Evolutionary conservation across 495 filamentous ascomycete species (phyloP), one percentile per base, ranked within the genome.

Genomic region (Pseudevernia furfuracea): DNA sequence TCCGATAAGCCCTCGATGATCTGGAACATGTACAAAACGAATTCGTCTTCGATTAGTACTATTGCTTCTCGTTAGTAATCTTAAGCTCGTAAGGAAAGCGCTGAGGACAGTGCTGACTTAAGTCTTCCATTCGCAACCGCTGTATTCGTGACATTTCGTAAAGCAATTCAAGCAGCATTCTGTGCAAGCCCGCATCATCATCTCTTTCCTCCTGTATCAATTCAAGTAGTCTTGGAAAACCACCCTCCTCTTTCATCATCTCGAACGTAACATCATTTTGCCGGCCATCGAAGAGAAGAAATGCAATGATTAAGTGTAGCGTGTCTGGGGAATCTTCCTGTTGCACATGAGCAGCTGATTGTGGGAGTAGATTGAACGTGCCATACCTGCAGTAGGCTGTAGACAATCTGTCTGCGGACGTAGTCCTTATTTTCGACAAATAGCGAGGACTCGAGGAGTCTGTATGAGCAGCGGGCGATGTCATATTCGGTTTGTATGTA

Each of bases 131-230:
- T 66, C 84, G 86, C 25, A 98, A 72, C 57, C 86, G 80, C 76
- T 97, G 93, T 73, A 97, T 91, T 58, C 95, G 84, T 49, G 90
- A 95, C 90, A 97, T 96, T 79, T 97, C 94, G 74, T 96, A 98
- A 68, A 97, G 80, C 64, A 98, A 77, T 75, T 97, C 89, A 75
- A 98, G 80, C 36, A 96, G 78, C 39, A 91, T 76, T 37, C 88
- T 82, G 79, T 96, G 92, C 63, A 97, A 78, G 56, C 86, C 82
- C 21, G 81, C 77, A 71, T 92, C 88, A 48, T 84, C 79, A 17
- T 80, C 78, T 61, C 79, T 82, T 58, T 82, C 79, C 21, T 76
- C 77, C 70, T 87, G 84, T 64, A 97, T 88, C 37, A 97, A 78
- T 67, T 96, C 91, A 37, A 97, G 73, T 58, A 98, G 76, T 32